Evolutionary conservation across 495 filamentous ascomycete species (phyloP), one percentile per base, ranked within the genome.

Genomic region (Letharia columbiana): DNA sequence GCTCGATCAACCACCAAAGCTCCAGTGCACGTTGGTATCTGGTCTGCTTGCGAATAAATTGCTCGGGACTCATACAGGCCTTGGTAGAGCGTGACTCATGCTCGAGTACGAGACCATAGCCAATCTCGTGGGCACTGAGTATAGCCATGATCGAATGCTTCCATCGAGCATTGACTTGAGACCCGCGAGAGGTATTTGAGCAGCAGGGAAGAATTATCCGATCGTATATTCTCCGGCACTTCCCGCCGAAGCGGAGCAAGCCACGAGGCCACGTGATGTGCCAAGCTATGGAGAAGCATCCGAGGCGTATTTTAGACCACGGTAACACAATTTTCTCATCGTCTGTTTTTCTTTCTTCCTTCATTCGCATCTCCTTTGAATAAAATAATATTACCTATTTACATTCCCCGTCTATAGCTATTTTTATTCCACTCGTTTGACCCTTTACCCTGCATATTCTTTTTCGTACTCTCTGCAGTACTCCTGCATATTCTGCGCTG

Each of bases 401-500:
- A 56, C 15, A 33, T 56, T 49, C 23, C 52, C 28, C 5, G 4
- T 56, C 31, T 56, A 35, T 35, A 33, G 0, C 6, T 56, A 9
- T 33, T 35, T 28, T 35, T 9, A 15, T 5, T 13, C 49, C 33
- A 57, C 39, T 57, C 54, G 54, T 37, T 57, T 33, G 17, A 20
- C 3, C 1, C 10, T 63, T 63, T 2, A 4, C 18, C n/a, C 17
- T 41, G 39, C 47, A 49, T 62, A 49, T 57, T 8, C 2, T 49
- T 62, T 28, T 17, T 50, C 61, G 44, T 49, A 49, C 13, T 37
- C 37, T 49, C 42, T 49, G 44, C 49, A 47, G 11, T n/a, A n/a
- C 35, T 50, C 49, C 61, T 39, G 49, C n/a, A 35, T 39, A n/a
- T 49, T 62, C 12, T 28, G n/a, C 61, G 6, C 61, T 50, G 28